Base-by-base conservation (phyloP, 768 basidiomycete species). In the Leccinum rimulosum region DNA sequence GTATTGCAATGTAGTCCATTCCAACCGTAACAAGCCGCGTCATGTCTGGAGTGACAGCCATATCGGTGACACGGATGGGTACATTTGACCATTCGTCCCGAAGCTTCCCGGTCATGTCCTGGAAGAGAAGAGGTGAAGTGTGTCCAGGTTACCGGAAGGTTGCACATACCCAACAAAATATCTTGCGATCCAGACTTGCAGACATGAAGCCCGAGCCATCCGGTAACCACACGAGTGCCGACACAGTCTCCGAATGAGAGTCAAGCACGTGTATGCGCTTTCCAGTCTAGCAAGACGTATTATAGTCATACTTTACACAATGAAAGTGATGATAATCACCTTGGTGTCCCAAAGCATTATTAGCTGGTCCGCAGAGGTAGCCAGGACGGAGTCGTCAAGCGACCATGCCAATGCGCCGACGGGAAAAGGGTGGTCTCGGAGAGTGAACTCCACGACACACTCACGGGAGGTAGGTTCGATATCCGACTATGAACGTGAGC, bases 321-420 rank as follows among this genome's bases (percentile, higher is more conserved):
- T 48, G 27, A 50, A 52, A 36, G 14, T 49, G 52, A 55, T 36
- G 56, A n/a, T 33, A 68, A 70, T 69, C 64, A 95, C 96, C 83
- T 88, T 85, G 36, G 87, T 80, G 71, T 96, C 88, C 94, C 95
- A 99, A 68, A 98, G 79, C 76, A 89, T 88, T 72, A 99, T 87
- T 52, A 77, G 72, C 50, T 87, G 79, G 62, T 98, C 95, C 25
- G 93, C 81, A 43, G 89, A 87, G 6, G 93, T 94, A 48, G 97
- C 80, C 60, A 99, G 77, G 62, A 90, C 80, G 19, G 83, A 76
- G 68, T 95, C 94, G 67, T 98, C 93, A 54, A 88, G 80, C 28
- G 97, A 98, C 95, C 96, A 99, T 1, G 94, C 87, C 59, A 99
- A 75, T 65, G 86, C 88, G 49, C 87, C 87, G 4, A 98, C 87